Evolutionary conservation across 73 alveolate genomes (phyloP), one percentile per base, ranked within the genome.

Genomic region (Blepharisma stoltei): DNA sequence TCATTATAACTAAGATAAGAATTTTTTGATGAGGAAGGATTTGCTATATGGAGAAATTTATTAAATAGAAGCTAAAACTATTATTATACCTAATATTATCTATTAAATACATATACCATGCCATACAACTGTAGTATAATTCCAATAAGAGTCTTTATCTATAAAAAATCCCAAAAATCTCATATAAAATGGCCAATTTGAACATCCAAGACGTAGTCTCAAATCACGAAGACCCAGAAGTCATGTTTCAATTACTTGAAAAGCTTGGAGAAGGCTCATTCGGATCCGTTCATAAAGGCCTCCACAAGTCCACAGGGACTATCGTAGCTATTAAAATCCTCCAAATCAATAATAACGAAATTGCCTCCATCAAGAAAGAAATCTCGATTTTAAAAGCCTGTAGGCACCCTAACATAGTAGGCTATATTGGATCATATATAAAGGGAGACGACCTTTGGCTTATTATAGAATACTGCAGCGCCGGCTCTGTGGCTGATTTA

Each of bases 371-470:
- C 75, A 86, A 70, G 41, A 94, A 93, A 81, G 99, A 96, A 85
- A 96, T 96, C 37, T 81, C 91, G 46, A 93, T 94, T 54, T 69
- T 96, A n/a, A 95, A 89, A 86, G 90, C 93, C 80, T 95, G 99
- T 83, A 88, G 88, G 77, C 82, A 93, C 70, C 94, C 93, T 0
- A 92, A 93, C 84, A 95, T 96, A 45, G 97, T 96, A 18, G 88
- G 92, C 76, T 96, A 88, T 80, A 86, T 88, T 79, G 97, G 98
- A 41, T 82, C 97, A 6, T 96, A 95, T 78, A 54, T 90, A 54
- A 96, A 96, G 77, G 96, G 95, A 76, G 91, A 89, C 7, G 94
- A 93, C 73, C 87, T 96, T 23, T 96, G 99, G 98, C 89, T 96
- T 6, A 87, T 96, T 14, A 88, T 94, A 60, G 99, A 96, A 81